Evolutionary conservation across 768 basidiomycete genomes (phyloP).

Genomic region (Kwoniella sp.): DNA sequence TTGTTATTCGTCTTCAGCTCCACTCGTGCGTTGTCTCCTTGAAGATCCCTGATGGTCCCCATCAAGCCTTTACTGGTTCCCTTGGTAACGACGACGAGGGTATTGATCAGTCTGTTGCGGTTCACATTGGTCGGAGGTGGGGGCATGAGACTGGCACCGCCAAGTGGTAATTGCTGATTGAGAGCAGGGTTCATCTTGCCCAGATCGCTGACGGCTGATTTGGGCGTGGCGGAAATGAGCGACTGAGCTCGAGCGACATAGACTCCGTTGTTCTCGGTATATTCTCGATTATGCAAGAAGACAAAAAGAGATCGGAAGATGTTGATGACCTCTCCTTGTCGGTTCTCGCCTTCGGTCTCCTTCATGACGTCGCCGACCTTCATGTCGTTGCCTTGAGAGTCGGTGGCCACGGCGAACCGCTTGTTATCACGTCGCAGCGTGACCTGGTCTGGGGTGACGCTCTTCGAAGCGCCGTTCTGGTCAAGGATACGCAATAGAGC

Average conservation of each 20-base stretch:
- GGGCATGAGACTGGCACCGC: slow-evolving; percentile 47
- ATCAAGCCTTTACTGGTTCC: slow-evolving; percentile 88
- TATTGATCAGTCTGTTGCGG: slow-evolving; percentile 71
- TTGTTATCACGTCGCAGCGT: slow-evolving; percentile 82
- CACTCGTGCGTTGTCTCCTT: slow-evolving; percentile 80
- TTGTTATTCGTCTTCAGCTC: slow-evolving; percentile 89
- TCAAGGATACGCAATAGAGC: slow-evolving; percentile 95
- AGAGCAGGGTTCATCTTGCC: slow-evolving; percentile 90
- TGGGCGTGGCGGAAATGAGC: slow-evolving; percentile 81
- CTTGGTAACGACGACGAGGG: slow-evolving; percentile 74
- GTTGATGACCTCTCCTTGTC: slow-evolving; percentile 88
- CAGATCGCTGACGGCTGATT: slow-evolving; percentile 72
- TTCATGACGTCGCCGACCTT: slow-evolving; percentile 87
- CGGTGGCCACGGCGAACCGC: slow-evolving; percentile 79
- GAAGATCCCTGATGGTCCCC: slow-evolving; percentile 93
- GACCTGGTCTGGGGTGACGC: slow-evolving; percentile 91
- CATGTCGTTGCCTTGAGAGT: slow-evolving; percentile 84
- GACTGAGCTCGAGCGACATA: slow-evolving; percentile 87
- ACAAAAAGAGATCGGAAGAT: slow-evolving; percentile 92
- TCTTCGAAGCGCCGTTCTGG: slow-evolving; percentile 84
- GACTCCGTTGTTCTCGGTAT: slow-evolving; percentile 86
- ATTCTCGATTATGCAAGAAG: slow-evolving; percentile 90
- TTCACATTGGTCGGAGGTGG: slow-evolving; percentile 36
- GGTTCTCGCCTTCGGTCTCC: slow-evolving; percentile 79
- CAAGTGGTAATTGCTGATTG: slow-evolving; percentile 46